phyloP scores from a whole-genome alignment of 768 basidiomycete genomes.

The Asterophora lycoperdoides region DNA sequence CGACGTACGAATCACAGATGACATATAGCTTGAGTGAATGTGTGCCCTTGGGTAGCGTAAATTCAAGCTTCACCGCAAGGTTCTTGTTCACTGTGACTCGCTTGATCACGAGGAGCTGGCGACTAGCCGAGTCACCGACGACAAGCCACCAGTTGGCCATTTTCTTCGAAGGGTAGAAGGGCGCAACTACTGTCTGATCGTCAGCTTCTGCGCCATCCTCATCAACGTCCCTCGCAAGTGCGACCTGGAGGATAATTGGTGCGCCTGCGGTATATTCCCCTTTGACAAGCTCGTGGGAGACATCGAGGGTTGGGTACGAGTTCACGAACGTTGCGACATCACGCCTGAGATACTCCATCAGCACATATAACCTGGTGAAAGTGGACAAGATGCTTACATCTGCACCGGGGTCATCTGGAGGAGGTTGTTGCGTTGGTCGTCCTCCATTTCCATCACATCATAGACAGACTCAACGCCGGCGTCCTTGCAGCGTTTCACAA shows the following conservation, averaged over 20 bases:
- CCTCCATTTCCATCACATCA: conserved; percentile 98
- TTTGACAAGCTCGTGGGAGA: conserved; percentile 79
- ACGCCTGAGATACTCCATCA: conserved; percentile 49
- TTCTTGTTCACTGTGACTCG: conserved; percentile 86
- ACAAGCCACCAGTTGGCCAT: conserved; percentile 98
- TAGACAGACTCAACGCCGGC: conserved; percentile 87
- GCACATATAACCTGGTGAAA: background rate
- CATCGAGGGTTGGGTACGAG: conserved; percentile 95
- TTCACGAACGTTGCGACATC: conserved; percentile 96
- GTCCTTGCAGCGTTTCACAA: conserved; percentile 79
- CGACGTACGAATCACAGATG: conserved; percentile 89
- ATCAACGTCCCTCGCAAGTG: conserved; percentile 77
- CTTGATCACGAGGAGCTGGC: conserved; percentile 81
- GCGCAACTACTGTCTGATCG: conserved; percentile 86
- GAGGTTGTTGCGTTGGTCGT: conserved; percentile 76
- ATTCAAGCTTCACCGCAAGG: conserved; percentile 84
- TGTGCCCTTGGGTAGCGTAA: conserved; percentile 79
- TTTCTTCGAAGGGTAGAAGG: conserved; percentile 88
- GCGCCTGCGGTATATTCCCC: conserved; percentile 83
- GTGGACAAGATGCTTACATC: conserved; percentile 65
- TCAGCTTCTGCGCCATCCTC: conserved; percentile 63
- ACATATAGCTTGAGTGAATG: conserved; percentile 84
- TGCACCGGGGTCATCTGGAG: conserved; percentile 82
- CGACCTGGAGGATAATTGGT: conserved; percentile 78
- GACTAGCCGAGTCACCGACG: conserved; percentile 76